These are phyloP conservation scores for Podaxis sp. DNA, from an alignment of 768 basidiomycete species.

Conservation along the genomic window DNA sequence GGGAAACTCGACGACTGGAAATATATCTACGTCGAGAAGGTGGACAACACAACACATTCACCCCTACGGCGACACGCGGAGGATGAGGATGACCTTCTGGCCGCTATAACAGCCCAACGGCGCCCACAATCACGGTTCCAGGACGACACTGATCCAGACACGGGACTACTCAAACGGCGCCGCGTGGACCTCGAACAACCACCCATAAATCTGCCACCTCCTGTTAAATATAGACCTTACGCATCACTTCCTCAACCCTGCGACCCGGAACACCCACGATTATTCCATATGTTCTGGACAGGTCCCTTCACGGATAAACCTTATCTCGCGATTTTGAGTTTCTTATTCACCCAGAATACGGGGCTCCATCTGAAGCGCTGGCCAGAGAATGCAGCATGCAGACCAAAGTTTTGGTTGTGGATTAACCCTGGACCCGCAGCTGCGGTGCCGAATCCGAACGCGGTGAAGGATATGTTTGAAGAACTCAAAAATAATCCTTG, in stretches of 20 bases:
- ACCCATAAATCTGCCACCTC: slow-evolving; percentile 47
- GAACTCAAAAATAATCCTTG: slow-evolving; percentile 85
- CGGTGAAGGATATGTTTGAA: slow-evolving; percentile 79
- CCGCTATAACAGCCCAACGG: neutral
- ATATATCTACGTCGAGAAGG: slow-evolving; percentile 80
- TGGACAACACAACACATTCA: slow-evolving; percentile 26
- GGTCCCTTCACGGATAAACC: slow-evolving; percentile 99
- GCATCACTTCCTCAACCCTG: slow-evolving; percentile 63
- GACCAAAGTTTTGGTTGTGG: slow-evolving; percentile 97
- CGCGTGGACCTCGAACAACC: slow-evolving; percentile 61
- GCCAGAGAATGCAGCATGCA: slow-evolving; percentile 58
- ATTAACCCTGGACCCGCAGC: slow-evolving; percentile 98
- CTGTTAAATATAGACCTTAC: slow-evolving; percentile 55
- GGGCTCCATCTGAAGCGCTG: slow-evolving; percentile 68
- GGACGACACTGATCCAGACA: slow-evolving; percentile 44
- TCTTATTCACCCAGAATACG: slow-evolving; percentile 93
- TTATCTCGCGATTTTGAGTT: slow-evolving; percentile 91
- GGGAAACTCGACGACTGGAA: slow-evolving; percentile 82
- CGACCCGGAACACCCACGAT: slow-evolving; percentile 79
- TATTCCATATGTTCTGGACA: slow-evolving; percentile 99
- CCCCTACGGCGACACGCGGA: slow-evolving; percentile 21
- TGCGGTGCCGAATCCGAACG: slow-evolving; percentile 80
- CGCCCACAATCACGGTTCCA: neutral
- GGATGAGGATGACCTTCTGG: slow-evolving; percentile 41
- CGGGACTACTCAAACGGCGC: slow-evolving; percentile 57